phyloP scores from a whole-genome alignment of 2,329 filamentous ascomycete genomes.

The Elsinoe australis region DNA sequence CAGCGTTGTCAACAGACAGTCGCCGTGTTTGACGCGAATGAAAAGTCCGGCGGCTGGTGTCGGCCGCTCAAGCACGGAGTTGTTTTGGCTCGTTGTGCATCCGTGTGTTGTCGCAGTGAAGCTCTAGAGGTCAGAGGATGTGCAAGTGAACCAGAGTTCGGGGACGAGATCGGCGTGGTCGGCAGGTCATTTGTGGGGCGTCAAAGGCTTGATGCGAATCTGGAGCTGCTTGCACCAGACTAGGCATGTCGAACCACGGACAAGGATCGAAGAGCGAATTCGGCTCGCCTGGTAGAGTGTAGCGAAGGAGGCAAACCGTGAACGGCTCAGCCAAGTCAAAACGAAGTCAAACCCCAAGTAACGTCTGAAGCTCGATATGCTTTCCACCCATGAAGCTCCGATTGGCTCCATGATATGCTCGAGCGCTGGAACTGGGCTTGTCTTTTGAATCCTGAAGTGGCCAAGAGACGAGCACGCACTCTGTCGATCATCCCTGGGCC shows the following conservation, averaged over 20 bases:
- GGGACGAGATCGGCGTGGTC: neutral
- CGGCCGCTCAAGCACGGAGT: too few relatives aligned
- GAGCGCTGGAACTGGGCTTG: neutral
- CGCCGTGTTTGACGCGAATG: too few relatives aligned
- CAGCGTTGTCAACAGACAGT: too few relatives aligned
- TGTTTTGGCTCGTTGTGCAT: neutral
- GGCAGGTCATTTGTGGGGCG: neutral
- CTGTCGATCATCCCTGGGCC: slow-evolving; percentile 1
- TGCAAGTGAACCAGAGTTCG: neutral
- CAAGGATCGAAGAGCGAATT: too few relatives aligned
- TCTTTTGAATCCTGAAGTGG: neutral
- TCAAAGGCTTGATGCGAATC: neutral
- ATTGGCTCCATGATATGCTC: neutral
- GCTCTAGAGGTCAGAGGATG: neutral
- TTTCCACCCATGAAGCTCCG: neutral
- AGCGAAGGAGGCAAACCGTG: too few relatives aligned
- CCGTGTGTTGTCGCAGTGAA: neutral
- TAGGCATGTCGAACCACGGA: too few relatives aligned
- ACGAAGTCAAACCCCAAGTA: neutral
- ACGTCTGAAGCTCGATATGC: slow-evolving; percentile 8
- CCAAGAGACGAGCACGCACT: neutral
- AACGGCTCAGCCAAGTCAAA: neutral
- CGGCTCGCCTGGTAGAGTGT: too few relatives aligned
- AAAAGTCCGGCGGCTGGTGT: slow-evolving; percentile 4
- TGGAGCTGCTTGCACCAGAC: neutral